Conservation (phyloP, 2,329 filamentous ascomycete genomes). For the Kalmusia sp. region DNA sequence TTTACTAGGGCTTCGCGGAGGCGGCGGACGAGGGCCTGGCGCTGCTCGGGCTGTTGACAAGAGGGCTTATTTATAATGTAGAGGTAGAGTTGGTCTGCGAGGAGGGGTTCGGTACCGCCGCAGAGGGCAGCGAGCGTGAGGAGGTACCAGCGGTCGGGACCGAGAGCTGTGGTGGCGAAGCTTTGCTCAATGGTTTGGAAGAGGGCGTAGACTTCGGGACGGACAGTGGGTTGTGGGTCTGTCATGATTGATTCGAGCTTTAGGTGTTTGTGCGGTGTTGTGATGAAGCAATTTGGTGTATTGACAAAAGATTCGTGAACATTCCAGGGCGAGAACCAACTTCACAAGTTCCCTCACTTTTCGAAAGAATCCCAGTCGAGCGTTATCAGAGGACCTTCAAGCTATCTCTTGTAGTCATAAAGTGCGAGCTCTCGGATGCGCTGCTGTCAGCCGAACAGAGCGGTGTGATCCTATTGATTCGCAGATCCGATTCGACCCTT, state of each 20-base stretch:
- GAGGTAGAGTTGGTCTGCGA: constrained; percentile 60
- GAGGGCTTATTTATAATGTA: constrained; percentile 58
- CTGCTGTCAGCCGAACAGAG: no score
- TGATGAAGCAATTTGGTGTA: background rate
- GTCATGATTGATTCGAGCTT: background rate
- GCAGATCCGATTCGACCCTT: no score
- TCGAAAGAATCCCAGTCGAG: no score
- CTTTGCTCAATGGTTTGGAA: constrained; percentile 12
- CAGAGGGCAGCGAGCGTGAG: constrained; percentile 50
- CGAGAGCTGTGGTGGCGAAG: constrained; percentile 9
- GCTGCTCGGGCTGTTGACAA: constrained; percentile 48
- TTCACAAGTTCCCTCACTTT: no score
- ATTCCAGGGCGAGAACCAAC: no score
- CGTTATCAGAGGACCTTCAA: no score
- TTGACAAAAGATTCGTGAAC: no score
- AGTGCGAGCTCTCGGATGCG: no score
- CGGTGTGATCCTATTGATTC: no score
- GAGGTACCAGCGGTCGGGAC: constrained; percentile 52
- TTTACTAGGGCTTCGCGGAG: constrained; percentile 67
- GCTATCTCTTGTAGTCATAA: no score
- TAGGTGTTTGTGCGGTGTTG: background rate
- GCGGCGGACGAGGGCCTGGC: constrained; percentile 56
- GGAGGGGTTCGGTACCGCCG: constrained; percentile 59
- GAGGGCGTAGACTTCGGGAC: constrained; percentile 4
- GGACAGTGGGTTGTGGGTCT: background rate